Evolutionary conservation across 441 rosid genomes (phyloP), one percentile per base, ranked within the genome.

Genomic region (Biscutella laevigata): DNA sequence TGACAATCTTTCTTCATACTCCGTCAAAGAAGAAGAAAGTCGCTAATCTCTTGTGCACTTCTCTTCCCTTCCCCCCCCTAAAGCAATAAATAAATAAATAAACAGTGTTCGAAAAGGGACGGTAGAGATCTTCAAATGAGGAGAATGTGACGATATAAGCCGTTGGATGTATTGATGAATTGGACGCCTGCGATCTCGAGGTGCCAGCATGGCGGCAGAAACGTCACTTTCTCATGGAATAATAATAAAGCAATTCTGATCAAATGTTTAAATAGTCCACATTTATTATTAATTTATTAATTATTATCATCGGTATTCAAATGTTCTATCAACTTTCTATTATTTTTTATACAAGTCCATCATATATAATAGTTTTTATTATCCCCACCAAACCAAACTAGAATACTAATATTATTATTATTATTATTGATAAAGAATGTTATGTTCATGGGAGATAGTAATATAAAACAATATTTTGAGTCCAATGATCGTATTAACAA

Each of bases 151-250:
- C 16, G 0, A 61, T 70, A 51, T 2, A 1, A 5, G 2, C 75
- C 72, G 55, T 62, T 57, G 22, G 62, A 40, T 66, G 2, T 4
- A 3, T 4, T 1, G 1, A n/a, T 43, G 0, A 7, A 9, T 58
- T 69, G 2, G 37, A 76, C 73, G 67, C 67, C 10, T 25, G 12
- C 10, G 44, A 39, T 63, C 68, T 61, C 34, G 17, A 41, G 17
- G n/a, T 61, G 80, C 75, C 80, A 66, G 56, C 74, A 35, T 74
- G n/a, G n/a, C n/a, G 82, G 75, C 78, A 66, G 70, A 70, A 50
- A 62, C 65, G 73, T 79, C 79, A 49, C 38, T 70, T 53, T 76
- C 79, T 11, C 6, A 48, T 37, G 71, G 70, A n/a, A n/a, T n/a
- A n/a, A n/a, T n/a, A 71, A 67, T 69, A 67, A 66, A 45, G 67